Percentiles rank a stretch among this genome's conserved stretches.
Conservation (phyloP, 441 rosid genomes). For the Brassica hybrid region DNA sequence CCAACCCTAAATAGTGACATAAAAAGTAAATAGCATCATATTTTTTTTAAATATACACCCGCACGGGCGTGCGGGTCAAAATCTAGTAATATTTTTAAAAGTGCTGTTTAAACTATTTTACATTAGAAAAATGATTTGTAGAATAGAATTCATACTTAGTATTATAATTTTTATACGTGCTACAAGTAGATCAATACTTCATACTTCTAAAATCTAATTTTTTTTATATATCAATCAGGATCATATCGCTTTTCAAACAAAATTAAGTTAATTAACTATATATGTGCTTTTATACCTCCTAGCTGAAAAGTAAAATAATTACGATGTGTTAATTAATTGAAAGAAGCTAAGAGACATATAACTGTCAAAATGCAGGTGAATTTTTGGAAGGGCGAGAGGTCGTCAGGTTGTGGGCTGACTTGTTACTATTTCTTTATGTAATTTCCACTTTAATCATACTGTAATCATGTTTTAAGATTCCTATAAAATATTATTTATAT, state of each 20-base stretch:
- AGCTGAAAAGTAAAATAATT: conserved; percentile 28
- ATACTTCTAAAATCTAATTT: background rate
- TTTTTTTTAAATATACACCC: too few relatives aligned
- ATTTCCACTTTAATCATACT: conserved; percentile 76
- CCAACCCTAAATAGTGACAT: too few relatives aligned
- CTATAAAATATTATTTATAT: conserved; percentile 4
- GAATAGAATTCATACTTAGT: too few relatives aligned
- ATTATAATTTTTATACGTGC: background rate
- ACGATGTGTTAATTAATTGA: background rate
- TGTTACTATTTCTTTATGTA: conserved; percentile 44
- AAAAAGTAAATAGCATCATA: too few relatives aligned
- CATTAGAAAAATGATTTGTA: too few relatives aligned
- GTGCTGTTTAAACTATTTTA: too few relatives aligned
- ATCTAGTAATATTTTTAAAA: too few relatives aligned
- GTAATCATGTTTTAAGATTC: conserved; percentile 68
- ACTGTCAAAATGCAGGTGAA: conserved; percentile 90
- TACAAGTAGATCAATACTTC: background rate
- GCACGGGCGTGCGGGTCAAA: too few relatives aligned
- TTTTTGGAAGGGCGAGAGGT: conserved; percentile 67
- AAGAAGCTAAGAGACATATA: conserved; percentile 53
- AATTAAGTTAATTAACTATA: background rate
- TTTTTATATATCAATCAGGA: conserved; percentile 15
- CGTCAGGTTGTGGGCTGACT: conserved; percentile 94
- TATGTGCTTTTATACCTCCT: background rate
- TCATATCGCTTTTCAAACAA: conserved; percentile 31